Evolutionary conservation across 768 basidiomycete genomes (phyloP), one percentile per base, ranked within the genome.

Genomic region (Tulasnella sp.): DNA sequence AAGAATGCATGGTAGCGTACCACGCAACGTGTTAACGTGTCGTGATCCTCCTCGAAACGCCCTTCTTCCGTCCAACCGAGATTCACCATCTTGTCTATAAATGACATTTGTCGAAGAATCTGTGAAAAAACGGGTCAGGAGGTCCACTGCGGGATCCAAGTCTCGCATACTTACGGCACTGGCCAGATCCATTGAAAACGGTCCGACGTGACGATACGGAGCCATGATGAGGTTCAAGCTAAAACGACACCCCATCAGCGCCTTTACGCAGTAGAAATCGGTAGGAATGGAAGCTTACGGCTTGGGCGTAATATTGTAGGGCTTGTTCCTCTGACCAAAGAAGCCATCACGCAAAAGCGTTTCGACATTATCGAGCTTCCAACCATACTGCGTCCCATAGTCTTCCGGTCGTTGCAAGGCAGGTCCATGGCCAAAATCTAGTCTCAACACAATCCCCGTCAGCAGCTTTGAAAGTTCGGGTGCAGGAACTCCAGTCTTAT

Each of bases 191-290:
- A 63, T 34, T 17, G 62, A 63, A 38, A 60, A 60, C 1, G 61
- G 58, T 3, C 86, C 74, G 63, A 86, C 85, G 59, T 87, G 85
- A 0, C 83, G 84, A 63, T 88, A 85, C 84, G 85, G 86, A 3
- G 77, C 79, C 19, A 88, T 72, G 63, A 86, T 85, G 38, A 88
- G 84, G 62, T 86, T 85, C 19, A 87, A 47, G 23, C 42, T 56
- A 4, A 4, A 56, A 23, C 82, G 79, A 64, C 65, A 0, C 19
- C 78, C 74, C 0, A 71, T 72, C 3, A 13, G 13, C 17, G 34
- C 4, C 7, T 9, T 24, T 17, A 60, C 17, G 10, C 17, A 26
- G 5, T 5, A 11, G 9, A 23, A 27, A 29, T 3, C 29, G 5
- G 15, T 21, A n/a, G 19, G 44, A 29, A 4, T 2, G 11, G 2